Conservation (phyloP, 257 asterid genomes). For the Przewalskia tangutica region DNA sequence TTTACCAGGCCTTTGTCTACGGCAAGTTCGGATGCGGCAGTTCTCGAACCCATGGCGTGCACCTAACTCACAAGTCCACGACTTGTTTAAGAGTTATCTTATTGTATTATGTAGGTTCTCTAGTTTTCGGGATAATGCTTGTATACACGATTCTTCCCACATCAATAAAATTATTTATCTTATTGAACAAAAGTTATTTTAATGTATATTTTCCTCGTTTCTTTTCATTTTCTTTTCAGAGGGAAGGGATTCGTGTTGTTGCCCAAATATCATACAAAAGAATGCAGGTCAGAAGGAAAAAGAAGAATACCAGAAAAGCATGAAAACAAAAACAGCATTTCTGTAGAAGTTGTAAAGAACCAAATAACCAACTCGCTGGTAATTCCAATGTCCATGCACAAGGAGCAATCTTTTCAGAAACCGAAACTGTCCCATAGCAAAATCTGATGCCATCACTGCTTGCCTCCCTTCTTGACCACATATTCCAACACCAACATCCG, state of each 20-base stretch:
- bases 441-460: slow-evolving; percentile 99
- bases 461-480: slow-evolving; percentile 99
- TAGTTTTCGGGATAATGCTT: background rate
- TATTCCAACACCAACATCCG: slow-evolving; percentile 99
- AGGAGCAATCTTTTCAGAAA: slow-evolving; percentile 83
- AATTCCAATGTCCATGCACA: slow-evolving; percentile 99
- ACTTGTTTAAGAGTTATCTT: background rate
- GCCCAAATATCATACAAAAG: background rate
- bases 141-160: background rate
- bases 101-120: background rate
- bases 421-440: slow-evolving; percentile 96
- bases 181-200: background rate
- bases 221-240: background rate
- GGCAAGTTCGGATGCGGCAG: no score
- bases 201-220: background rate
- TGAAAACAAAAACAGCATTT: slow-evolving; percentile 90
- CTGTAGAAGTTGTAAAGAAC: slow-evolving; percentile 92
- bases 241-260: background rate
- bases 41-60: no score
- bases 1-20: no score
- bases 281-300: slow-evolving; percentile 1
- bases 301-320: slow-evolving; percentile 87
- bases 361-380: slow-evolving; percentile 89
- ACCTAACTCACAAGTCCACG: no score
- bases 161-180: background rate